phyloP scores from a whole-genome alignment of 768 basidiomycete genomes.

The Candolleomyces aberdarensis region DNA sequence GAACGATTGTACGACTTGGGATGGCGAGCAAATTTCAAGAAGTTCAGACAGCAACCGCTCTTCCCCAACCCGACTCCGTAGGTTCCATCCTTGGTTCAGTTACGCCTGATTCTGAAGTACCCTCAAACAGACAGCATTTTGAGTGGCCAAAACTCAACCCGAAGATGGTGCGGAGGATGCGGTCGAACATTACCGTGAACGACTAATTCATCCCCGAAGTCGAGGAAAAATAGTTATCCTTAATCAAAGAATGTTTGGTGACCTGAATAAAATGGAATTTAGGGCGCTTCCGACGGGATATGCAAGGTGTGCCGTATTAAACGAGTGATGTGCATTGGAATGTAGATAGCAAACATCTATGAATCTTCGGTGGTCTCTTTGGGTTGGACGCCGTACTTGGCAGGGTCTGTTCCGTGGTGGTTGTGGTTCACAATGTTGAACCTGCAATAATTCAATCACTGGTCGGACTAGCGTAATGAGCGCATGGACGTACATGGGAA shows the following conservation, averaged over 20 bases:
- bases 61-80: constrained; percentile 11
- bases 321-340: background rate
- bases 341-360: background rate
- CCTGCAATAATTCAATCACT: constrained; percentile 43
- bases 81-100: constrained; percentile 8
- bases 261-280: too few relatives aligned
- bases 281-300: too few relatives aligned
- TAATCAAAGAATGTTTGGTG: background rate
- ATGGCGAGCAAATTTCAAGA: constrained; percentile 23
- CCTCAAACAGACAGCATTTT: constrained; percentile 18
- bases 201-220: background rate
- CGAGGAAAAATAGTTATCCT: background rate
- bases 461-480: background rate
- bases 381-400: constrained; percentile 63
- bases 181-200: constrained; percentile 7
- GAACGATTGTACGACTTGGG: constrained; percentile 41
- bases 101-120: constrained; percentile 3
- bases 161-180: constrained; percentile 24
- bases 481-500: constrained; percentile 26
- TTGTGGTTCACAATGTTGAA: constrained; percentile 94
- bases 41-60: constrained; percentile 19
- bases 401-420: constrained; percentile 78
- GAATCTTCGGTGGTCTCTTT: constrained; percentile 25
- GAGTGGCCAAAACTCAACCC: constrained; percentile 39
- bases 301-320: background rate